Percentiles rank a stretch among this genome's conserved stretches.
Evolutionary conservation across 208 protist species (phyloP).

Genomic region (Balamuthia mandrillaris): DNA sequence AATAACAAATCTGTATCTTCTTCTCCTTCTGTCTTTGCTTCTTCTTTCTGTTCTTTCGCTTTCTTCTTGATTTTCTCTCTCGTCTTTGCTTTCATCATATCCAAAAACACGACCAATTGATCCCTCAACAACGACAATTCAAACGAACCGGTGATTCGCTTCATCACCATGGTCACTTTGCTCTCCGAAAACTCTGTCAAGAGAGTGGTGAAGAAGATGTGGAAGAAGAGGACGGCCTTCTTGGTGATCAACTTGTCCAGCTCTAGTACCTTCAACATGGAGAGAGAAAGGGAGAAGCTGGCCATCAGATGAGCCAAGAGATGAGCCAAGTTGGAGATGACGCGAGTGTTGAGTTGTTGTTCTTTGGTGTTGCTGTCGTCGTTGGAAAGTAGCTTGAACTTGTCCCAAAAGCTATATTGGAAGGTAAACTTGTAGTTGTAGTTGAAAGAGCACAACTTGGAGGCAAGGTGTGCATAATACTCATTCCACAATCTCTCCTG

Average conservation of each 20-base stretch:
- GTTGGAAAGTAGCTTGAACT: constrained; percentile 1
- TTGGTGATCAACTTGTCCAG: not conserved
- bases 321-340: not conserved
- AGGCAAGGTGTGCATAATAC: constrained; percentile 9
- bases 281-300: constrained; percentile 15
- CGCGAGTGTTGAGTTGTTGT: not conserved
- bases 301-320: constrained; percentile 11
- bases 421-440: constrained; percentile 22
- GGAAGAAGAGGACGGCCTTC: not conserved
- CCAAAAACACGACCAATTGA: not conserved
- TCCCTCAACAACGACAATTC: constrained; percentile 13
- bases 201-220: not conserved
- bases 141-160: not conserved
- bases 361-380: not conserved
- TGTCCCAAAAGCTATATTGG: constrained; percentile 21
- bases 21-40: too few species aligned
- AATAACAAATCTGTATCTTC: too few species aligned
- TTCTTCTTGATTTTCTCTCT: not conserved
- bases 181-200: not conserved
- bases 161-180: not conserved
- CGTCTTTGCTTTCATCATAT: not conserved
- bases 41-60: not conserved
- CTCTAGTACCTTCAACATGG: not conserved
- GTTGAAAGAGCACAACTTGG: constrained; percentile 1
- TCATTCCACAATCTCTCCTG: not conserved